Evolutionary conservation across 108 stramenopile genomes (phyloP), one percentile per base, ranked within the genome.

Genomic region (Pelagomonas calceolata): DNA sequence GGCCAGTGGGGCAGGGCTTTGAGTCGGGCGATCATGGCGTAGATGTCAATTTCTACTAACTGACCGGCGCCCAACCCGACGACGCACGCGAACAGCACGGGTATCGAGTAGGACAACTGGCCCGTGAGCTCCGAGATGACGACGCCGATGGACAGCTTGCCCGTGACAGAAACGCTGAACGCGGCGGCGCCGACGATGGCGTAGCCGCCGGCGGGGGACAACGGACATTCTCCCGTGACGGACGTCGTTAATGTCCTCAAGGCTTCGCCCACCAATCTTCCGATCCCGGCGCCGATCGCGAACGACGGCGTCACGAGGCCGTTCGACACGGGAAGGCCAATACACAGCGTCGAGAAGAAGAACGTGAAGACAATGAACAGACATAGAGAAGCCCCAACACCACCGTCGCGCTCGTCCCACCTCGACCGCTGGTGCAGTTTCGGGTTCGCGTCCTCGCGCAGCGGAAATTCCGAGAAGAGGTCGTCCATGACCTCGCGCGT

Each of bases 51-150:
- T 15, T 60, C 63, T 32, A 69, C 63, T 32, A 34, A 9, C 69
- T 60, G 69, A 31, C 70, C 75, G 14, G 46, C 39, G 36, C 64
- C 69, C 30, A 39, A 45, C 30, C 64, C 68, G 66, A 65, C 51
- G 51, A 74, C 63, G 35, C 65, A 63, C 30, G 68, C 73, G 51
- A 81, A 37, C 32, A 76, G 66, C 12, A 66, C 45, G 39, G 82
- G 82, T n/a, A 81, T 64, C 33, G 79, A 43, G 66, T 80, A 76
- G 18, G 68, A 69, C 26, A 83, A 76, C 36, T 79, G 64, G 30
- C 79, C 72, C 34, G 82, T 82, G 51, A 83, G 75, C 72, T 83
- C 82, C 44, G 79, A 69, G 18, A 77, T 63, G 16, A 83, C 78
- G 70, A 83, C 81, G 21, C 80, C 82, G 1, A 75, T 68, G 36